Evolutionary conservation across 2,329 filamentous ascomycete species (phyloP).

Genomic region (Fusarium sp.): DNA sequence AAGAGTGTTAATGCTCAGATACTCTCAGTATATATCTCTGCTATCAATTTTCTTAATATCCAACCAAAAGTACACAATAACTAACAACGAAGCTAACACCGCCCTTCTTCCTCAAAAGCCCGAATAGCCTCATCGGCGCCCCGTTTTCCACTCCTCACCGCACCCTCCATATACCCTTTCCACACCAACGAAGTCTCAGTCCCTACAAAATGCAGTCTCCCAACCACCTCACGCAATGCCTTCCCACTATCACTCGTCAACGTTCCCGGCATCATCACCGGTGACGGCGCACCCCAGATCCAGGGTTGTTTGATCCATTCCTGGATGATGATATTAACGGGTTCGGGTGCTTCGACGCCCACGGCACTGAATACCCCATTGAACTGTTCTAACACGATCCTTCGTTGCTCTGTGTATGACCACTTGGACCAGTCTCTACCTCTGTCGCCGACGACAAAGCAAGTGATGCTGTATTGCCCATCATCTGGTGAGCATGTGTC

Average conservation of each 20-base stretch:
- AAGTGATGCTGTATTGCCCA: slow-evolving; percentile 43
- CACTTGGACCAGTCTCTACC: slow-evolving; percentile 37
- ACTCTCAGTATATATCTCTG: neutral
- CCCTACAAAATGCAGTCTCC: slow-evolving; percentile 43
- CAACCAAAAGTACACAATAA: neutral
- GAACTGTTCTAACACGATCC: slow-evolving; percentile 8
- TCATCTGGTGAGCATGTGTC: slow-evolving; percentile 42
- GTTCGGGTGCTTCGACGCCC: slow-evolving; percentile 18
- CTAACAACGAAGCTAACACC: neutral
- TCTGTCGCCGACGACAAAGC: slow-evolving; percentile 49
- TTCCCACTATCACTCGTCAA: slow-evolving; percentile 17
- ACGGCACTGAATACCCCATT: slow-evolving; percentile 14
- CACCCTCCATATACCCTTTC: slow-evolving; percentile 46
- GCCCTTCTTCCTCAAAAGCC: slow-evolving; percentile 5
- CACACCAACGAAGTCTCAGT: slow-evolving; percentile 40
- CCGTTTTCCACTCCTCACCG: slow-evolving; percentile 33
- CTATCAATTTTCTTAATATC: neutral
- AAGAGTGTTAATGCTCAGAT: neutral
- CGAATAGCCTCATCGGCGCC: slow-evolving; percentile 31
- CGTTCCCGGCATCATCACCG: slow-evolving; percentile 31
- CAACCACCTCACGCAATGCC: slow-evolving; percentile 46
- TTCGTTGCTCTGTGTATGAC: slow-evolving; percentile 3
- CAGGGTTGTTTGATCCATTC: slow-evolving; percentile 35
- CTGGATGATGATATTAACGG: slow-evolving; percentile 30
- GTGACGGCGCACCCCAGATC: slow-evolving; percentile 25